Conservation (phyloP, 305 asterid genomes). For the Striga hermonthica region DNA sequence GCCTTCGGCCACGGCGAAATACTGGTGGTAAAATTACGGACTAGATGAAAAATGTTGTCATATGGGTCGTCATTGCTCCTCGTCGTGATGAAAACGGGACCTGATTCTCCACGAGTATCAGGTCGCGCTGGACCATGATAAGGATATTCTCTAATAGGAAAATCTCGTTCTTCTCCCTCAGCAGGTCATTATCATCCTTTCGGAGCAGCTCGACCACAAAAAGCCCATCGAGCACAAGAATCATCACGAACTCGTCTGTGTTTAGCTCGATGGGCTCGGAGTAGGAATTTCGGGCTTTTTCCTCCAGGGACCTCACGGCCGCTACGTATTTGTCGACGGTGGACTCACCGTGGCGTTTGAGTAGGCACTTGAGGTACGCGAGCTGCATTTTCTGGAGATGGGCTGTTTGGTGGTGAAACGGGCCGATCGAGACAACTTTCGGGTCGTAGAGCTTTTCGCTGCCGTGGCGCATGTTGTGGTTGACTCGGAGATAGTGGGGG, state of each 20-base stretch:
- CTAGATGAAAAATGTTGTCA: slow-evolving; percentile 26
- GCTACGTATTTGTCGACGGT: slow-evolving; percentile 30
- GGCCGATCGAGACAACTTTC: slow-evolving; percentile 36
- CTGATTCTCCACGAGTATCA: slow-evolving; percentile 40
- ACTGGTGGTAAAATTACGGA: slow-evolving; percentile 24
- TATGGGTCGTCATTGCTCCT: slow-evolving; percentile 24
- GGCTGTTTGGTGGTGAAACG: slow-evolving; percentile 32
- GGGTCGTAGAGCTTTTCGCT: slow-evolving; percentile 33
- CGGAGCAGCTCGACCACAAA: slow-evolving; percentile 38
- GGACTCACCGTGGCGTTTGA: slow-evolving; percentile 27
- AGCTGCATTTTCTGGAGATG: slow-evolving; percentile 32
- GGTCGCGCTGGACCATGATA: slow-evolving; percentile 32
- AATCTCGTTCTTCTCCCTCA: slow-evolving; percentile 30
- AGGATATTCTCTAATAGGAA: slow-evolving; percentile 27
- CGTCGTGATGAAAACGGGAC: slow-evolving; percentile 37
- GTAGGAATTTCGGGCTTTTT: slow-evolving; percentile 34
- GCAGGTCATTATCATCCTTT: slow-evolving; percentile 7
- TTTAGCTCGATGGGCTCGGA: slow-evolving; percentile 20
- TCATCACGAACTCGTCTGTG: slow-evolving; percentile 29
- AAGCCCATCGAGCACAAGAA: slow-evolving; percentile 38
- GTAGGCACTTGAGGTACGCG: slow-evolving; percentile 31
- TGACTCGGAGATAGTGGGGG: slow-evolving; percentile 34
- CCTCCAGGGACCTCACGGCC: slow-evolving; percentile 32
- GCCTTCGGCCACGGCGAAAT: slow-evolving; percentile 27
- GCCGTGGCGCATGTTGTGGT: slow-evolving; percentile 13